Conservation (phyloP, 495 filamentous ascomycete species). For the Penicillium samsonianum region DNA sequence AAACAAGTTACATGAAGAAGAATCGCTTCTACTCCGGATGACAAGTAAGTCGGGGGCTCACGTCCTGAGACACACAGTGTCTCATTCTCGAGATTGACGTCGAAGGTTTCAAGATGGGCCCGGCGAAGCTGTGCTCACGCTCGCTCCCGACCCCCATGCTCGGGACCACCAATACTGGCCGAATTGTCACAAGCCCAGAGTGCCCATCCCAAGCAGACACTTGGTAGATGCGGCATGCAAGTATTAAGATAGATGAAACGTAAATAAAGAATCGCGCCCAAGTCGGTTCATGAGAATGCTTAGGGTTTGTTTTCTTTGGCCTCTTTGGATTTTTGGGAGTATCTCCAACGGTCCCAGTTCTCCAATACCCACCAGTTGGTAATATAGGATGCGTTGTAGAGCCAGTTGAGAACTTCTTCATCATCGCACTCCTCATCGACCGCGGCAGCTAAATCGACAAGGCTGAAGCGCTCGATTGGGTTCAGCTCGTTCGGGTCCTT, state of each 20-base stretch:
- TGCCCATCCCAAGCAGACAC: not conserved
- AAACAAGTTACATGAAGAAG: constrained; percentile 6
- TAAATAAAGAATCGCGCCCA: constrained; percentile 7
- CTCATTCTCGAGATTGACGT: not conserved
- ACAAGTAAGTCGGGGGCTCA: not conserved
- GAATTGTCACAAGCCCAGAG: not conserved
- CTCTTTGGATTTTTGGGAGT: constrained; percentile 1
- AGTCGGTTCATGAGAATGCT: not conserved
- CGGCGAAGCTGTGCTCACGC: not conserved
- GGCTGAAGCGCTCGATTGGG: constrained; percentile 37
- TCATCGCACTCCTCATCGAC: constrained; percentile 39
- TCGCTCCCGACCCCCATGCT: not conserved
- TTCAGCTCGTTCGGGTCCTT: constrained; percentile 43
- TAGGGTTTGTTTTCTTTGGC: not conserved
- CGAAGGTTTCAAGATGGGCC: not conserved
- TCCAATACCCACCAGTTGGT: constrained; percentile 47
- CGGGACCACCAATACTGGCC: not conserved
- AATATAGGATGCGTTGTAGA: constrained; percentile 46
- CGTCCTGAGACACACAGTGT: not conserved
- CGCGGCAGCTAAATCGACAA: constrained; percentile 34
- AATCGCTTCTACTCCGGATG: constrained; percentile 12
- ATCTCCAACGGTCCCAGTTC: constrained; percentile 35
- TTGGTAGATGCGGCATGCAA: constrained; percentile 10
- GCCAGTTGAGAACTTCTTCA: constrained; percentile 42
- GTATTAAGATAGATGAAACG: constrained; percentile 9